These are phyloP conservation scores for Cylindricascospora bacillispora DNA, from an alignment of 1,139 yeast species.

Conservation along the genomic window DNA sequence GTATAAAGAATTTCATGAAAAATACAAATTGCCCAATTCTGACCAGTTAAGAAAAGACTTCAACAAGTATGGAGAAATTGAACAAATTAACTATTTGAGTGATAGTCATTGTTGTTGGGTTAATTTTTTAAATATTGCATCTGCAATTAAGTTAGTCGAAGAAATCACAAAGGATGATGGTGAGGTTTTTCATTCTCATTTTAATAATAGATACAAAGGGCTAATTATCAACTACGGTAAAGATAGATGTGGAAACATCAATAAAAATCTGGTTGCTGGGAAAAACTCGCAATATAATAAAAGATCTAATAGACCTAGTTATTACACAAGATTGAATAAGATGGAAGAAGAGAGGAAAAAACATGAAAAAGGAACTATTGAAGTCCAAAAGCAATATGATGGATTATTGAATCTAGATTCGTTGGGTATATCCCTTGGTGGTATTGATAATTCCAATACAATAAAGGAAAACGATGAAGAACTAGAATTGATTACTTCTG, in stretches of 20 bases:
- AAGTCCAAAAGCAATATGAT: constrained; percentile 6
- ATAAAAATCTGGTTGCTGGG: constrained; percentile 21
- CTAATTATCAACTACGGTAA: constrained; percentile 65
- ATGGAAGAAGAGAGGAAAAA: constrained; percentile 21
- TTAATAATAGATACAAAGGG: constrained; percentile 38
- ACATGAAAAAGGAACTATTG: constrained; percentile 9
- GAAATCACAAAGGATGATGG: constrained; percentile 31
- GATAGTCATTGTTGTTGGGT: constrained; percentile 74
- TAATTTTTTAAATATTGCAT: constrained; percentile 62
- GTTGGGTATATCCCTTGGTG: constrained; percentile 16
- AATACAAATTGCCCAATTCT: constrained; percentile 30
- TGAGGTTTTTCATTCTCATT: constrained; percentile 26
- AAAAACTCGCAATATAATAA: constrained; percentile 31
- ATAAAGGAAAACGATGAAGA: constrained; percentile 1
- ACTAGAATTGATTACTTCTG: constrained; percentile 9
- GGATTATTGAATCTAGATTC: constrained; percentile 12
- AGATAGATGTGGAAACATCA: constrained; percentile 71
- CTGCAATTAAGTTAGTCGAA: constrained; percentile 67
- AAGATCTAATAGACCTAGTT: constrained; percentile 26
- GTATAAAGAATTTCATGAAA: constrained; percentile 16
- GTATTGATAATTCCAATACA: constrained; percentile 2
- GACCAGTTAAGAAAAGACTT: constrained; percentile 55
- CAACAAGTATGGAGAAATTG: constrained; percentile 62
- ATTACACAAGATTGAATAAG: constrained; percentile 16
- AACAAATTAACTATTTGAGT: constrained; percentile 63